Conservation (phyloP, 306 rosid species). For the Malus fusca region DNA sequence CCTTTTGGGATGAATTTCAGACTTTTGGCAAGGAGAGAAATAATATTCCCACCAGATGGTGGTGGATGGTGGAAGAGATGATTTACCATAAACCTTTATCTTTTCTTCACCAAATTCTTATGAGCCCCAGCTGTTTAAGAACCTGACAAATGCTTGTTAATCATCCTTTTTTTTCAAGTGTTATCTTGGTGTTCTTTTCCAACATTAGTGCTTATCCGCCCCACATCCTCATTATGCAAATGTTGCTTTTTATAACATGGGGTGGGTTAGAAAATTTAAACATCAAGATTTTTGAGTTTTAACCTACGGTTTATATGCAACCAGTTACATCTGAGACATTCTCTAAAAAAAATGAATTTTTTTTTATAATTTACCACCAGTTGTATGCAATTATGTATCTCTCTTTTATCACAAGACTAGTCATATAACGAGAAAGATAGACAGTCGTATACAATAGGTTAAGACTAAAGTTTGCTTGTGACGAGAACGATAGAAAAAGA, state of each 20-base stretch:
- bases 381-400: background rate
- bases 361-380: too few relatives aligned
- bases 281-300: background rate
- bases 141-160: background rate
- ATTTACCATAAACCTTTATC: background rate
- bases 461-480: background rate
- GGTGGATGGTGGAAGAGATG: constrained; percentile 27
- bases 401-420: too few relatives aligned
- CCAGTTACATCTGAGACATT: background rate
- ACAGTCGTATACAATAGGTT: background rate
- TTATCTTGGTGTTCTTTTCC: constrained; percentile 3
- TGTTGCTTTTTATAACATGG: background rate
- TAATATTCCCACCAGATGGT: constrained; percentile 16
- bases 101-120: background rate
- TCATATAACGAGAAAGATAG: too few relatives aligned
- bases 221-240: background rate
- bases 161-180: background rate
- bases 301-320: background rate
- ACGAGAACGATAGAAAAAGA: too few relatives aligned
- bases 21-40: constrained; percentile 4
- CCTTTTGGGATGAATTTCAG: constrained; percentile 21
- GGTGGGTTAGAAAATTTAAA: background rate
- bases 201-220: constrained; percentile 15
- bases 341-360: too few relatives aligned
- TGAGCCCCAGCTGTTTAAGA: constrained; percentile 6